phyloP scores from a whole-genome alignment of 2,329 filamentous ascomycete genomes.

The Aspergillus udagawae region DNA sequence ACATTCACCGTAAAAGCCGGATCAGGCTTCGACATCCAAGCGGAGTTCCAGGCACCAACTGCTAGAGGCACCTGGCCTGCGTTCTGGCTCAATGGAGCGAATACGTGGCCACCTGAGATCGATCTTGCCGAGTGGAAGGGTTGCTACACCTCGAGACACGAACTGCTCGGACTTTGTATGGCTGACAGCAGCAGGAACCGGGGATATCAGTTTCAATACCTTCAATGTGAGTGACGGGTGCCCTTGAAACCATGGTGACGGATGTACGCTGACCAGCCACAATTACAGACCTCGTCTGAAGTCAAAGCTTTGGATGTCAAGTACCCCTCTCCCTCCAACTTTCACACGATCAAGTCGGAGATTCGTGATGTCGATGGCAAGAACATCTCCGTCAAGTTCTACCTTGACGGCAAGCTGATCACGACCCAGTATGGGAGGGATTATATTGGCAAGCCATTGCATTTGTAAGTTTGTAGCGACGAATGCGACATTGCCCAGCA shows the following conservation, averaged over 20 bases:
- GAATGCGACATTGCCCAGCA: background rate
- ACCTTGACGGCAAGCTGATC: conserved; percentile 48
- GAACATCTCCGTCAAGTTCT: conserved; percentile 53
- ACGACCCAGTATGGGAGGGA: conserved; percentile 50
- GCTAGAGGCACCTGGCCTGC: conserved; percentile 53
- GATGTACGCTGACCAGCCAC: background rate
- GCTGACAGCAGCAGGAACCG: conserved; percentile 23
- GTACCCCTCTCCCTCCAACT: conserved; percentile 46
- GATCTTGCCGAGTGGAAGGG: conserved; percentile 62
- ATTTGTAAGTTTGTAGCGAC: conserved; percentile 12
- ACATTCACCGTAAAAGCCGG: conserved; percentile 37
- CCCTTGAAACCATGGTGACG: background rate
- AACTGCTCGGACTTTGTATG: background rate
- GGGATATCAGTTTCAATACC: conserved; percentile 22
- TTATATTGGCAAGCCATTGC: conserved; percentile 47
- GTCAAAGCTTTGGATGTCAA: conserved; percentile 47
- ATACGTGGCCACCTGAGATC: conserved; percentile 57
- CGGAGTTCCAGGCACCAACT: conserved; percentile 37
- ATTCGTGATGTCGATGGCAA: conserved; percentile 49
- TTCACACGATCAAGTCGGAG: conserved; percentile 50
- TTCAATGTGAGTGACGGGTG: conserved; percentile 13
- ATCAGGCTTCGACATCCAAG: conserved; percentile 39
- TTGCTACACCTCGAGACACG: background rate
- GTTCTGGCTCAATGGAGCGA: conserved; percentile 55
- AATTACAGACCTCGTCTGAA: conserved; percentile 36